Evolutionary conservation across 768 basidiomycete species (phyloP).

Genomic region (Gloeopeniophorella convolvens): DNA sequence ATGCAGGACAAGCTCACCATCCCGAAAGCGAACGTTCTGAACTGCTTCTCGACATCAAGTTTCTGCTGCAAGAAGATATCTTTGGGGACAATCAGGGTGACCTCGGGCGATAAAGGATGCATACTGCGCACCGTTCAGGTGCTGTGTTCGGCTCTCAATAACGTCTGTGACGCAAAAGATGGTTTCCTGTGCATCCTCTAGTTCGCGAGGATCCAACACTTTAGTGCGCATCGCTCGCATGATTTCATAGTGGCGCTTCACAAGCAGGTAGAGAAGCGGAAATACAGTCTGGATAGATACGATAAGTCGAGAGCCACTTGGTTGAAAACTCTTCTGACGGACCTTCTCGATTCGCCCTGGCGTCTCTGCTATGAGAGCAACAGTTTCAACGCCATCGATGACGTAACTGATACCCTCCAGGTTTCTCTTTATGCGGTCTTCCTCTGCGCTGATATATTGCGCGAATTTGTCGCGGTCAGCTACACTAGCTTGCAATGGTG

Average conservation of each 20-base stretch:
- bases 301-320: no score
- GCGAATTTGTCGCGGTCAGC: slow-evolving; percentile 17
- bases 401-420: slow-evolving; percentile 24
- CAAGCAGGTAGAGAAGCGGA: slow-evolving; percentile 14
- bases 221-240: slow-evolving; percentile 10
- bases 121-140: slow-evolving; percentile 1
- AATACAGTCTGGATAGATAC: slow-evolving; percentile 14
- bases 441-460: slow-evolving; percentile 23
- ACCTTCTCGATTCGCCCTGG: slow-evolving; percentile 28
- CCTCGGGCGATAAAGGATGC: not conserved
- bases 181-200: not conserved
- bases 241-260: slow-evolving; percentile 21
- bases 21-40: slow-evolving; percentile 21
- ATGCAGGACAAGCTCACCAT: slow-evolving; percentile 16
- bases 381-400: slow-evolving; percentile 27
- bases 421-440: slow-evolving; percentile 22
- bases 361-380: slow-evolving; percentile 24
- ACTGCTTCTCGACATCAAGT: slow-evolving; percentile 18
- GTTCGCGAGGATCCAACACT: slow-evolving; percentile 3
- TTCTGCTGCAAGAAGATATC: slow-evolving; percentile 22
- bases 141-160: not conserved
- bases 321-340: no score
- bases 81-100: not conserved
- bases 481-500: not conserved
- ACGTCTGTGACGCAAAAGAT: not conserved